These are phyloP conservation scores for Lipomyces sp. DNA, from an alignment of 805 yeast genomes.

Conservation along the genomic window DNA sequence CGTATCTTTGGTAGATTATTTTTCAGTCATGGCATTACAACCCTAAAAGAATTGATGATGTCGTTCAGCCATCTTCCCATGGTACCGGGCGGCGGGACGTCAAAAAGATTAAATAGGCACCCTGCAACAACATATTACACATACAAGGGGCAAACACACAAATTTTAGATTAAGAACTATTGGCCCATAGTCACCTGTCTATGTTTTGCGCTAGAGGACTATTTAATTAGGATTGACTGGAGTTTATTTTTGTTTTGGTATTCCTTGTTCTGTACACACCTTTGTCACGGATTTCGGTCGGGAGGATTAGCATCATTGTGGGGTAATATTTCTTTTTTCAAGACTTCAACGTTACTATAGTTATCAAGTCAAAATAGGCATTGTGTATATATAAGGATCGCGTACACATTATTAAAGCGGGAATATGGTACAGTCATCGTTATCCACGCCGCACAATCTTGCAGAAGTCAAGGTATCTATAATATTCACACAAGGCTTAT, in stretches of 20 bases:
- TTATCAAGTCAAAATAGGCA: neutral
- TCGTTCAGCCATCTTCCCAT: neutral
- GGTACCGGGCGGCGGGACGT: neutral
- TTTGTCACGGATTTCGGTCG: neutral
- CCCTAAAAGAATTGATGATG: slow-evolving; percentile 3
- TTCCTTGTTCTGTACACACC: neutral
- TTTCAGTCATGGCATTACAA: slow-evolving; percentile 35
- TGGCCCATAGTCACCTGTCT: too few relatives aligned
- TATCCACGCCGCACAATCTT: neutral
- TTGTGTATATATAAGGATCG: neutral
- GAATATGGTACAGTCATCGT: too few relatives aligned
- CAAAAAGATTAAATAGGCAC: neutral
- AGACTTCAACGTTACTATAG: too few relatives aligned
- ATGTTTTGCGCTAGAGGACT: neutral
- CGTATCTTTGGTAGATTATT: slow-evolving; percentile 22
- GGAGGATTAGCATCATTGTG: neutral
- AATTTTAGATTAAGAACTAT: too few relatives aligned
- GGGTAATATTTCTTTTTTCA: neutral
- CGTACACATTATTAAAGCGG: neutral
- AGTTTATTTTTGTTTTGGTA: neutral
- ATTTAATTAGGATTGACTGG: too few relatives aligned
- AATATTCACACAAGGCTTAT: neutral
- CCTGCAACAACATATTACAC: too few relatives aligned
- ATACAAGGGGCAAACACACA: too few relatives aligned
- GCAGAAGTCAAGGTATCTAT: neutral